Percentiles rank a stretch among this genome's conserved stretches.
These are phyloP conservation scores for Peronosclerospora sorghi DNA, from an alignment of 352 stramenopile species.

Conservation along the genomic window DNA sequence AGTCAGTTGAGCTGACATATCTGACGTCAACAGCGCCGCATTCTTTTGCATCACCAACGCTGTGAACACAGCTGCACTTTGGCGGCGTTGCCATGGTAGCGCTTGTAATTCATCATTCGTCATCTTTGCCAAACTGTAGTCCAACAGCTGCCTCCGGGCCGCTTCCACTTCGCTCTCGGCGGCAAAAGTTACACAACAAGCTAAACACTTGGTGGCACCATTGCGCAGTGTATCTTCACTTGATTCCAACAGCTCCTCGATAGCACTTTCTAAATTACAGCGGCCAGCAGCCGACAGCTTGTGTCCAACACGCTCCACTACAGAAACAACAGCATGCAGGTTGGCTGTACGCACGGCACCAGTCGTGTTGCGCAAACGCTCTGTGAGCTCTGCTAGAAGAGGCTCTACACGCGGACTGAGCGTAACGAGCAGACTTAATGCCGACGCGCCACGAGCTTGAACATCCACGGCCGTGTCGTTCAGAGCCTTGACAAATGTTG, in stretches of 20 bases:
- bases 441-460: slow-evolving; percentile 81
- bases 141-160: slow-evolving; percentile 24
- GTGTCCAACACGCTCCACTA: slow-evolving; percentile 51
- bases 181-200: slow-evolving; percentile 41
- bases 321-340: slow-evolving; percentile 50
- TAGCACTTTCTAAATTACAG: slow-evolving; percentile 38
- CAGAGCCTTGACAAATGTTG: slow-evolving; percentile 99
- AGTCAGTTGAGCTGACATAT: slow-evolving; percentile 16
- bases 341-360: slow-evolving; percentile 73
- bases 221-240: slow-evolving; percentile 53
- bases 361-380: slow-evolving; percentile 53
- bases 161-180: slow-evolving; percentile 20
- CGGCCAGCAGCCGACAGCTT: slow-evolving; percentile 56
- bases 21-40: slow-evolving; percentile 20
- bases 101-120: slow-evolving; percentile 24
- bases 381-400: slow-evolving; percentile 91
- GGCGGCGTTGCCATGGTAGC: slow-evolving; percentile 41
- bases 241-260: slow-evolving; percentile 55
- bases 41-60: slow-evolving; percentile 39
- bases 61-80: slow-evolving; percentile 53
- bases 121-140: slow-evolving; percentile 37
- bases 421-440: slow-evolving; percentile 89
- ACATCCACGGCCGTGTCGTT: slow-evolving; percentile 93
- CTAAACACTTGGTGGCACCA: slow-evolving; percentile 58
- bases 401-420: slow-evolving; percentile 92